Evolutionary conservation across 352 stramenopile species (phyloP).

Genomic region (Pythium pyrilobum): DNA sequence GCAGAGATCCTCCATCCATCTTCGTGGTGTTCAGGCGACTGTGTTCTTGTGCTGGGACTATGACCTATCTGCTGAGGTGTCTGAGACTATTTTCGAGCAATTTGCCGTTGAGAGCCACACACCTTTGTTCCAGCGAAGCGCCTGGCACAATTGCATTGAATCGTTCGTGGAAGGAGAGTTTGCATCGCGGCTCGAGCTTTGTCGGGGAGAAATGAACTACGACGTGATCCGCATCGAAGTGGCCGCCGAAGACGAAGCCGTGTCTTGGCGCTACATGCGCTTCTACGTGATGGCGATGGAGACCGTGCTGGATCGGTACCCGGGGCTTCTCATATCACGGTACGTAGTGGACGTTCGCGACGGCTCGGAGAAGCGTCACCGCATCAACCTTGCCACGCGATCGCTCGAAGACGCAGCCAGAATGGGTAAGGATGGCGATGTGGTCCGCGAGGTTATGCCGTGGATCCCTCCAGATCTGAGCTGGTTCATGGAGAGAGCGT

Average conservation of each 20-base stretch:
- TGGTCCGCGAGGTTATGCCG: background rate
- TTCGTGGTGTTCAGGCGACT: slow-evolving; percentile 1
- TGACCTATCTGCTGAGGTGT: slow-evolving; percentile 15
- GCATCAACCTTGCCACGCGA: background rate
- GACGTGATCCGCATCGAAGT: slow-evolving; percentile 21
- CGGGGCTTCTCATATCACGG: slow-evolving; percentile 7
- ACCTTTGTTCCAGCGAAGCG: slow-evolving; percentile 6
- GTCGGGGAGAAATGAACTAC: background rate
- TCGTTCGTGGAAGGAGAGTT: slow-evolving; percentile 7
- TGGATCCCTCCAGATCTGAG: slow-evolving; percentile 5
- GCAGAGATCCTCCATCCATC: background rate
- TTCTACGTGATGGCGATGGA: slow-evolving; percentile 20
- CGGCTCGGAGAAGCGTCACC: background rate
- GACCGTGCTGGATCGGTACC: slow-evolving; percentile 16
- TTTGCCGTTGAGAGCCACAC: slow-evolving; percentile 24
- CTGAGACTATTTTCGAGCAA: slow-evolving; percentile 28
- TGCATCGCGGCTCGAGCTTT: slow-evolving; percentile 4
- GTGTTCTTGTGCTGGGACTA: slow-evolving; percentile 27
- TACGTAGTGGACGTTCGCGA: slow-evolving; percentile 3
- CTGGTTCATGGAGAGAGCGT: slow-evolving; percentile 16
- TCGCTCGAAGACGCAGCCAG: slow-evolving; percentile 1
- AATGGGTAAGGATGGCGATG: background rate
- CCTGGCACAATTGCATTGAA: slow-evolving; percentile 11
- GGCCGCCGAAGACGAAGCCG: background rate
- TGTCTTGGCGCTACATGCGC: slow-evolving; percentile 6